phyloP scores from a whole-genome alignment of 441 rosid species.

The Monsonia emarginata region DNA sequence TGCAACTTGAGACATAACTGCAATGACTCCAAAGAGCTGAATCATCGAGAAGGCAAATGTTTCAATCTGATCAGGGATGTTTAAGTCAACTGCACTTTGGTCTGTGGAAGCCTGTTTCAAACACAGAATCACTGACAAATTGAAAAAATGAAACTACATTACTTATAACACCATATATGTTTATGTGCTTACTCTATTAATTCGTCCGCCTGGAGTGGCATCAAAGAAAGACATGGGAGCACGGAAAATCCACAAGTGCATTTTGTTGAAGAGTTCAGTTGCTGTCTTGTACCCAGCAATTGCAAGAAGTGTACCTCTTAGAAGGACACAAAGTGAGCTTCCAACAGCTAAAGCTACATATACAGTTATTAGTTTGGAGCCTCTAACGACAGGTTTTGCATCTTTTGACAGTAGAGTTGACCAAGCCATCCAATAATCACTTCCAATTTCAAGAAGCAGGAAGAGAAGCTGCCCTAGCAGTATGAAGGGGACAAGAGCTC shows the following conservation, averaged over 20 bases:
- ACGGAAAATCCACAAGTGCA: slow-evolving; percentile 75
- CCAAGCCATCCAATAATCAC: slow-evolving; percentile 97
- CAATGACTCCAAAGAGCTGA: slow-evolving; percentile 61
- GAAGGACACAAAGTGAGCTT: slow-evolving; percentile 61
- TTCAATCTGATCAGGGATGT: slow-evolving; percentile 40
- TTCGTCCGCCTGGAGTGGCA: slow-evolving; percentile 86
- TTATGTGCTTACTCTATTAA: slow-evolving; percentile 54
- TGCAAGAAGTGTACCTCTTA: slow-evolving; percentile 49
- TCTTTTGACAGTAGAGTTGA: slow-evolving; percentile 63
- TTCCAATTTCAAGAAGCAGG: slow-evolving; percentile 68
- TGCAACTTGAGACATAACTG: slow-evolving; percentile 80
- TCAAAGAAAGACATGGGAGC: slow-evolving; percentile 93
- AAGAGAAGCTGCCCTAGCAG: slow-evolving; percentile 51
- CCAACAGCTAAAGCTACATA: slow-evolving; percentile 58
- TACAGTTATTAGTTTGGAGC: slow-evolving; percentile 42
- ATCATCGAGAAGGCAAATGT: slow-evolving; percentile 40
- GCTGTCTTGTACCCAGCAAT: slow-evolving; percentile 82
- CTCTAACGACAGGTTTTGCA: slow-evolving; percentile 38
- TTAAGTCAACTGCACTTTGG: slow-evolving; percentile 60
- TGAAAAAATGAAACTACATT: background rate
- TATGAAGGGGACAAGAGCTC: slow-evolving; percentile 68
- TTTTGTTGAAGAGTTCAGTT: slow-evolving; percentile 60
- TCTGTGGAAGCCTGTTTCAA: slow-evolving; percentile 80
- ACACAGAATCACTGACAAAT: too few species aligned
- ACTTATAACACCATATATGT: background rate